A percentile compares a stretch with the other conserved stretches of the same genome.
Conservation (phyloP, 1,284 basidiomycete genomes). For the Tilletia walkeri region DNA sequence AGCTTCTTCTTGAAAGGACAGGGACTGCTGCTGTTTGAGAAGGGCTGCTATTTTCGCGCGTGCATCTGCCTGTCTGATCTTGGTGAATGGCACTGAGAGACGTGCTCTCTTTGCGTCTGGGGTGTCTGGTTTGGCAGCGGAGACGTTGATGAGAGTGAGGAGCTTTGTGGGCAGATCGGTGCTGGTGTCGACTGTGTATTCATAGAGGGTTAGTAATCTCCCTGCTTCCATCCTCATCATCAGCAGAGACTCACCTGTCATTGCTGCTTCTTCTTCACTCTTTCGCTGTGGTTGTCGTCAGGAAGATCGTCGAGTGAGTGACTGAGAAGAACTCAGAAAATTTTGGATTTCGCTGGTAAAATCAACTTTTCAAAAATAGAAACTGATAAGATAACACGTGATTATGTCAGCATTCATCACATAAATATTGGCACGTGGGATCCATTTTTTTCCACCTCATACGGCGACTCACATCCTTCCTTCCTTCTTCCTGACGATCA, state of each 20-base stretch:
- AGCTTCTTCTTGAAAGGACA: too few species aligned
- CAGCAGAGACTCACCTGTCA: neutral
- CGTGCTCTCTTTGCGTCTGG: slow-evolving; percentile 59
- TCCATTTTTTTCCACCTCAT: too few species aligned
- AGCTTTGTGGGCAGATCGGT: slow-evolving; percentile 60
- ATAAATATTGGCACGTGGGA: too few species aligned
- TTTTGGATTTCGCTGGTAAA: too few species aligned
- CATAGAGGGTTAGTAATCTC: neutral
- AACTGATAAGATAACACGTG: too few species aligned
- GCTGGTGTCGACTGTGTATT: slow-evolving; percentile 15
- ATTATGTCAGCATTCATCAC: too few species aligned
- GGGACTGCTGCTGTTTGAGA: neutral
- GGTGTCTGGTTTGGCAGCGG: slow-evolving; percentile 63
- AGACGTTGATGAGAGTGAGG: slow-evolving; percentile 89
- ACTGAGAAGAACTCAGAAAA: too few species aligned
- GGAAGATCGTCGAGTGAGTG: too few species aligned
- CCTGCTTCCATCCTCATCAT: too few species aligned
- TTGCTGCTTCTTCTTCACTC: neutral
- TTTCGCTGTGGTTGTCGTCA: too few species aligned
- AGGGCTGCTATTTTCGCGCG: neutral
- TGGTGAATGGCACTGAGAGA: slow-evolving; percentile 21
- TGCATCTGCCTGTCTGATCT: slow-evolving; percentile 24
- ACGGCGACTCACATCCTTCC: neutral
- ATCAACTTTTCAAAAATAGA: too few species aligned
- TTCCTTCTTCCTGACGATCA: neutral